phyloP scores from a whole-genome alignment of 805 yeast species.

The Kregervanrija delftensis region DNA sequence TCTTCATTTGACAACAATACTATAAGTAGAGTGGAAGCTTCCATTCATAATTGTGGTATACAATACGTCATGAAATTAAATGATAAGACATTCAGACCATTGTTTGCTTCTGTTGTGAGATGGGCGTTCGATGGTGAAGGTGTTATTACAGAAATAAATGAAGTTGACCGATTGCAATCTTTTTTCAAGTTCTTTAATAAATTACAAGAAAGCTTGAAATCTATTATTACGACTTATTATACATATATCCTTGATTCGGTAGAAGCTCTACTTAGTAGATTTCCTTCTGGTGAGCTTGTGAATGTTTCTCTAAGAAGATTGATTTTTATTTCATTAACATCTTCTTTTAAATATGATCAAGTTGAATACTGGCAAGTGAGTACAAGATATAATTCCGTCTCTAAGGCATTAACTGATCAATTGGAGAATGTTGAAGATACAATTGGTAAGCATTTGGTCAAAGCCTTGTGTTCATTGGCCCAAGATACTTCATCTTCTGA shows the following conservation, averaged over 20 bases:
- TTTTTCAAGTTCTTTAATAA: slow-evolving; percentile 83
- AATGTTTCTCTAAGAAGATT: slow-evolving; percentile 62
- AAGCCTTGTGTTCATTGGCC: slow-evolving; percentile 71
- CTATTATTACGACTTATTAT: slow-evolving; percentile 83
- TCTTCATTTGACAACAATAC: slow-evolving; percentile 63
- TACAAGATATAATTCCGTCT: slow-evolving; percentile 71
- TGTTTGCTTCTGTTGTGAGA: slow-evolving; percentile 76
- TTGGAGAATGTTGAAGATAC: slow-evolving; percentile 59
- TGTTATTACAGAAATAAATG: slow-evolving; percentile 36
- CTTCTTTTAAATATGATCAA: slow-evolving; percentile 82
- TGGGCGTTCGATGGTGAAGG: slow-evolving; percentile 93
- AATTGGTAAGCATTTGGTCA: slow-evolving; percentile 75
- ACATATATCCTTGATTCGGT: slow-evolving; percentile 81
- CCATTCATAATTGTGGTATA: slow-evolving; percentile 67
- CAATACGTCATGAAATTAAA: slow-evolving; percentile 82
- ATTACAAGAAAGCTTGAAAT: slow-evolving; percentile 74
- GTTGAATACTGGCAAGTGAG: slow-evolving; percentile 94
- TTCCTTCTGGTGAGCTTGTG: slow-evolving; percentile 33
- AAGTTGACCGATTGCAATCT: slow-evolving; percentile 54
- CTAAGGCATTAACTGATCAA: slow-evolving; percentile 59
- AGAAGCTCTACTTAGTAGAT: slow-evolving; percentile 45
- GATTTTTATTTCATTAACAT: slow-evolving; percentile 61
- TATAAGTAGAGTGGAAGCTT: slow-evolving; percentile 72
- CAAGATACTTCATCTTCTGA: slow-evolving; percentile 59
- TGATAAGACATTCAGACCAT: slow-evolving; percentile 88